Percentiles rank a stretch among this genome's conserved stretches.
Conservation (phyloP, 345 rosid species). For the Corchorus capsularis region DNA sequence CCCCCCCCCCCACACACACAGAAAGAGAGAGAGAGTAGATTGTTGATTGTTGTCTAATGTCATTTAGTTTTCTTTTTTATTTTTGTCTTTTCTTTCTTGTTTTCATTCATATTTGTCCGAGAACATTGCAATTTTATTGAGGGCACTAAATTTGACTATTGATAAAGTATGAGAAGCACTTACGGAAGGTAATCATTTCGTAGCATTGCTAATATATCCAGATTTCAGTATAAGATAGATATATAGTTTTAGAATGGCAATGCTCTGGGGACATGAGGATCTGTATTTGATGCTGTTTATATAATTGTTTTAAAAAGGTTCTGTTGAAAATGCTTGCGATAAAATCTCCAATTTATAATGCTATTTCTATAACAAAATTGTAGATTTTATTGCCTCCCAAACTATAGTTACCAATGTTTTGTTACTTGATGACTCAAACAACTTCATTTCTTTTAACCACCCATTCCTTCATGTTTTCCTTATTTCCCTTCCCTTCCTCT, state of each 20-base stretch:
- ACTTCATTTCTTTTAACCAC: background rate
- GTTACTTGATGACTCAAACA: background rate
- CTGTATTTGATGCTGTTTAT: background rate
- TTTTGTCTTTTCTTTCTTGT: too few relatives aligned
- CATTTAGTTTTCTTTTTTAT: too few relatives aligned
- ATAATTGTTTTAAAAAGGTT: background rate
- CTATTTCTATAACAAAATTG: background rate
- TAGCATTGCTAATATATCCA: background rate
- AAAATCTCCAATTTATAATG: background rate
- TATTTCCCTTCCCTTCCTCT: background rate
- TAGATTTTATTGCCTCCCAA: background rate
- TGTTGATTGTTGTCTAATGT: background rate
- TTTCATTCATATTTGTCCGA: slow-evolving; percentile 68
- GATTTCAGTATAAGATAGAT: background rate
- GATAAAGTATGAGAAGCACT: slow-evolving; percentile 97
- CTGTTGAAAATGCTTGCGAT: background rate
- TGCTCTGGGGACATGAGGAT: background rate
- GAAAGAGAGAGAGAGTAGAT: background rate
- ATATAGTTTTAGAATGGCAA: background rate
- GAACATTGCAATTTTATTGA: slow-evolving; percentile 82
- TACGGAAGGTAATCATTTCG: slow-evolving; percentile 58
- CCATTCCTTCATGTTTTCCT: background rate
- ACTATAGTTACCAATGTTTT: background rate
- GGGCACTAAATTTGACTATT: slow-evolving; percentile 87
- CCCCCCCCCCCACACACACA: too few relatives aligned